Base-by-base conservation (phyloP, 306 rosid species). In the Citrullus amarus region DNA sequence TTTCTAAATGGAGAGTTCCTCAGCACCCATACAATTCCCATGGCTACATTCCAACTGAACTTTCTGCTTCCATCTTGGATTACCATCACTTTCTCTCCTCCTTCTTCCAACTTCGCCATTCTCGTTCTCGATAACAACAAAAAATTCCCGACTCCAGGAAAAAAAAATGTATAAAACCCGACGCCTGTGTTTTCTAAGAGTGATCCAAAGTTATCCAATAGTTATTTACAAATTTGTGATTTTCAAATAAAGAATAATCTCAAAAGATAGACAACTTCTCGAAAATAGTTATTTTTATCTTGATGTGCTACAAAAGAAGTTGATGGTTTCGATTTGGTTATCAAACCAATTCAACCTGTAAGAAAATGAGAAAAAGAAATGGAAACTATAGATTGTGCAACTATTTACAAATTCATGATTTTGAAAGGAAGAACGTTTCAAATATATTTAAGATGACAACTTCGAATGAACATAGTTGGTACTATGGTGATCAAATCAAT, bases 41-140 rank as follows among this genome's bases (percentile, higher is more conserved):
- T 71, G 7, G 41, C 59, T 28, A 88, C 87, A 54, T 74, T 81
- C 83, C 68, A 61, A 80, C 92, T 85, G 54, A 86, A 87, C 59
- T 88, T 86, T 82, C 82, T 90, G 66, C 96, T 83, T 80, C 92
- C 90, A 75, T 90, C 94, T 46, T 90, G 91, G 81, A 90, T 86
- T 91, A 89, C 91, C 87, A 92, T 85, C 25, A 89, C 85, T 80
- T 77, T 90, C 78, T 87, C 84, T 67, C 36, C 18, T 44, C 80
- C 62, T 12, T 25, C 89, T 63, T 58, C 71, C 13, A 14, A n/a
- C 76, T 71, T 71, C 6, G 76, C 76, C 76, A 71, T 71, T 0
- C 22, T 46, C 39, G 55, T 18, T 1, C 48, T 67, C 30, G 30
- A 66, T 18, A 38, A 63, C n/a, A 36, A 66, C 8, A 15, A 67